Evolutionary conservation across 805 yeast species (phyloP).

Genomic region (Tetrapisispora phaffii): DNA sequence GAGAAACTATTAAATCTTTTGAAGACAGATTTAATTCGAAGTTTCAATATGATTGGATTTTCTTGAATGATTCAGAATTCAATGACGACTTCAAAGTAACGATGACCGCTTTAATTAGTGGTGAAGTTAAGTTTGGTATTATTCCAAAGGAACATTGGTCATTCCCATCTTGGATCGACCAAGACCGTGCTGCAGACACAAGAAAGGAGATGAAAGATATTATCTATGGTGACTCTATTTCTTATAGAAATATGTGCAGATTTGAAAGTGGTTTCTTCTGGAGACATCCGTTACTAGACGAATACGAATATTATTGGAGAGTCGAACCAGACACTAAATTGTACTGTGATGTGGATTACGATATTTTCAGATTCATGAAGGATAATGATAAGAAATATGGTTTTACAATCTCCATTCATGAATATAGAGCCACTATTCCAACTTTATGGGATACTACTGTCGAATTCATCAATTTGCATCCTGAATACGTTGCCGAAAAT

Average conservation of each 20-base stretch:
- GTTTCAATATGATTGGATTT: constrained; percentile 89
- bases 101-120: constrained; percentile 65
- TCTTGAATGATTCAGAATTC: constrained; percentile 80
- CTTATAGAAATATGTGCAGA: constrained; percentile 85
- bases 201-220: constrained; percentile 45
- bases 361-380: constrained; percentile 71
- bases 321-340: constrained; percentile 81
- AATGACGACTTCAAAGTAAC: constrained; percentile 67
- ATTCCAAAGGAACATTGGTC: constrained; percentile 83
- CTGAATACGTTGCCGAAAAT: constrained; percentile 47
- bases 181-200: constrained; percentile 48
- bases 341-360: constrained; percentile 75
- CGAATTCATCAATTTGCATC: constrained; percentile 49
- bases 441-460: constrained; percentile 68
- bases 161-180: constrained; percentile 75
- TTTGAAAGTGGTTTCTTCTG: constrained; percentile 85
- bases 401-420: constrained; percentile 71
- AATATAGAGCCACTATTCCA: constrained; percentile 60
- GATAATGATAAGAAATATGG: constrained; percentile 68
- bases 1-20: constrained; percentile 58
- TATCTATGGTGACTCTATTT: constrained; percentile 58
- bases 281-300: constrained; percentile 62
- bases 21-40: constrained; percentile 87
- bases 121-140: constrained; percentile 65
- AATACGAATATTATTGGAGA: constrained; percentile 91